These are phyloP conservation scores for Didymella arachidicola DNA, from an alignment of 2,329 filamentous ascomycete genomes.

Conservation along the genomic window DNA sequence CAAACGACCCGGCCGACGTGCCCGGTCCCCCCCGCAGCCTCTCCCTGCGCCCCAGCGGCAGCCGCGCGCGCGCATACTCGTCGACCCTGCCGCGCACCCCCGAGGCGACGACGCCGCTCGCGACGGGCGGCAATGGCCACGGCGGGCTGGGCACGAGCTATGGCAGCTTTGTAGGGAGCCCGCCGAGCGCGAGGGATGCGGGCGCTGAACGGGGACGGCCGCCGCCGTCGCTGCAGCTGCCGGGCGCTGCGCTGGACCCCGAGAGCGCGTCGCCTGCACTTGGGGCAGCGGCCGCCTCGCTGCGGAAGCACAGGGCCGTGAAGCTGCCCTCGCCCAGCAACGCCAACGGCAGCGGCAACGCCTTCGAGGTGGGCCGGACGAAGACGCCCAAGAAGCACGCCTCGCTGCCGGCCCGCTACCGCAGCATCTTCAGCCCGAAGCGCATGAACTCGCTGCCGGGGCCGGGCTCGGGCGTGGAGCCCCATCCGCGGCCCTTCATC, in stretches of 20 bases:
- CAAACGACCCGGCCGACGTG: slow-evolving; percentile 36
- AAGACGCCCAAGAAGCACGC: slow-evolving; percentile 40
- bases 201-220: slow-evolving; percentile 10
- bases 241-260: slow-evolving; percentile 66
- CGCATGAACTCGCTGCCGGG: slow-evolving; percentile 52
- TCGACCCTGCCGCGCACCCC: slow-evolving; percentile 25
- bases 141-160: slow-evolving; percentile 59
- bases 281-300: slow-evolving; percentile 25
- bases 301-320: slow-evolving; percentile 29
- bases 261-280: slow-evolving; percentile 33
- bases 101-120: slow-evolving; percentile 44
- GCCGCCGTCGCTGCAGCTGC: slow-evolving; percentile 65
- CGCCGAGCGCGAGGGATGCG: slow-evolving; percentile 36
- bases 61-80: slow-evolving; percentile 17
- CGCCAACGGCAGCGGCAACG: slow-evolving; percentile 49
- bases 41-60: slow-evolving; percentile 20
- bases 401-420: slow-evolving; percentile 43
- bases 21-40: slow-evolving; percentile 32
- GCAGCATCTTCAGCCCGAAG: slow-evolving; percentile 51
- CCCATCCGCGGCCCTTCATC: slow-evolving; percentile 47
- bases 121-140: slow-evolving; percentile 24
- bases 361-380: slow-evolving; percentile 56
- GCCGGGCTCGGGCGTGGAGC: slow-evolving; percentile 33
- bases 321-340: slow-evolving; percentile 29
- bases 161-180: slow-evolving; percentile 69